Conservation (phyloP, 2,329 filamentous ascomycete genomes). For the Paracamarosporium sp. region DNA sequence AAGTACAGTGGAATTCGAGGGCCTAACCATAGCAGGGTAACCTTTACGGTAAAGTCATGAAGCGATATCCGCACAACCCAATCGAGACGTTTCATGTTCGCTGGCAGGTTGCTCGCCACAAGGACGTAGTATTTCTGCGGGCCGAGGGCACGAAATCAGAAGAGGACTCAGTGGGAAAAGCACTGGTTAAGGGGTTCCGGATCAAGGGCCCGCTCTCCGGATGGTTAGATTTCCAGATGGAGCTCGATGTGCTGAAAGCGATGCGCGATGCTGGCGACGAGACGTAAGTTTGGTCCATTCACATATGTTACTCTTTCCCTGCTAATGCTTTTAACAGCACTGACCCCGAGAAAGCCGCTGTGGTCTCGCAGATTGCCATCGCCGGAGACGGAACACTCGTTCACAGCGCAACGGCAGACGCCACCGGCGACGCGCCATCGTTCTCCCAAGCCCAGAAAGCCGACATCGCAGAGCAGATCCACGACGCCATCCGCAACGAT, state of each 20-base stretch:
- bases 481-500: neutral
- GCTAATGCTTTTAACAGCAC: neutral
- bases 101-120: neutral
- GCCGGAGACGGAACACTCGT: neutral
- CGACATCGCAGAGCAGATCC: neutral
- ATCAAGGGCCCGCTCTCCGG: neutral
- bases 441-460: neutral
- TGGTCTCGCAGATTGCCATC: neutral
- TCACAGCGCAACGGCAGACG: neutral
- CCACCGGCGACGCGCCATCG: neutral
- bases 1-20: neutral
- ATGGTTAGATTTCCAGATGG: conserved; percentile 5
- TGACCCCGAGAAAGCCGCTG: neutral
- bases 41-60: conserved; percentile 4
- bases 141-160: neutral
- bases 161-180: neutral
- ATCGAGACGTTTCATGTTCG: neutral
- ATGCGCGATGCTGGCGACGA: neutral
- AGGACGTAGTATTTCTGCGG: neutral
- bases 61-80: neutral
- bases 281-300: conserved; percentile 1
- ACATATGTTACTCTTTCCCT: neutral
- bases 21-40: conserved; percentile 1
- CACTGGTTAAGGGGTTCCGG: neutral
- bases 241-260: conserved; percentile 3